phyloP scores from a whole-genome alignment of 108 stramenopile genomes.

The Conticribra guillardii region DNA sequence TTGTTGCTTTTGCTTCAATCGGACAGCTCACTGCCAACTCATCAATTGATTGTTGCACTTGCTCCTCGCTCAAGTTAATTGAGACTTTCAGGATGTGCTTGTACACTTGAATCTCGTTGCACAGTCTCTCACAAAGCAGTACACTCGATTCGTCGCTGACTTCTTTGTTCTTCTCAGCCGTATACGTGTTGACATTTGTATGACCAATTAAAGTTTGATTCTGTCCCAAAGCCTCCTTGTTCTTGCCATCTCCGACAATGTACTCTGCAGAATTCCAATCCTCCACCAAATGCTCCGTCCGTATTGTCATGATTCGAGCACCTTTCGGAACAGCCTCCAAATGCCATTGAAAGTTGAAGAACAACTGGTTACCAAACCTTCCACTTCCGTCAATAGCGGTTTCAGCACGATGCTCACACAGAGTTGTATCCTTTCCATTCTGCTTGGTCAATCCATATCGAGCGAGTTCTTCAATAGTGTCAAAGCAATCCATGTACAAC shows the following conservation, averaged over 20 bases:
- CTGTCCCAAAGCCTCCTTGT: neutral
- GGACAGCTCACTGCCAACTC: conserved; percentile 21
- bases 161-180: conserved; percentile 6
- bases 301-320: conserved; percentile 19
- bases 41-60: conserved; percentile 18
- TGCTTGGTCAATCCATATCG: conserved; percentile 7
- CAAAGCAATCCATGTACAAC: conserved; percentile 10
- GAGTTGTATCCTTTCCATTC: no score
- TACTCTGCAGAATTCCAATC: conserved; percentile 29
- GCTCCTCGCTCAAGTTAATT: conserved; percentile 24
- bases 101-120: conserved; percentile 32
- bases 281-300: conserved; percentile 25
- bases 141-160: conserved; percentile 26
- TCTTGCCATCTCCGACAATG: conserved; percentile 8
- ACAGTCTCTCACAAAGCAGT: conserved; percentile 20
- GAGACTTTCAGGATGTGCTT: conserved; percentile 20
- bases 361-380: conserved; percentile 8
- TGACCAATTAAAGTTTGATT: conserved; percentile 8
- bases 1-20: conserved; percentile 6
- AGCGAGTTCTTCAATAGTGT: conserved; percentile 6
- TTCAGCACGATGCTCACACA: conserved; percentile 16
- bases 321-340: conserved; percentile 18
- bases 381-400: conserved; percentile 10
- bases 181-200: conserved; percentile 13
- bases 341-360: conserved; percentile 39